Evolutionary conservation across 768 basidiomycete species (phyloP), one percentile per base, ranked within the genome.

Genomic region (Tubosaeta sp.): DNA sequence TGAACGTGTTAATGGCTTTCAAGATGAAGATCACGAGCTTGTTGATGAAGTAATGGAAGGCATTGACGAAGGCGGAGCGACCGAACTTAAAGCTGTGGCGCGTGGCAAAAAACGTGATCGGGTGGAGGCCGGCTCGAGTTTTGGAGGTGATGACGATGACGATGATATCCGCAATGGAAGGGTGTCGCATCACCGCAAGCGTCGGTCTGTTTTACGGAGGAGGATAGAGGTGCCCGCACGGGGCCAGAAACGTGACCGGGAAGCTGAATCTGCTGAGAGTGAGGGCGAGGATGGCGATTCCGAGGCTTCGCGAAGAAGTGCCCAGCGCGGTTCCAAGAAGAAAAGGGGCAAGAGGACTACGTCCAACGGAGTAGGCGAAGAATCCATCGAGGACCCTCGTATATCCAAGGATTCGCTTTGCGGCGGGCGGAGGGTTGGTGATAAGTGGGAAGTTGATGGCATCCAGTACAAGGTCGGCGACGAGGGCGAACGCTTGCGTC

Each of bases 41-140:
- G 59, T 68, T 53, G 64, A 64, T 57, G 63, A 68, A 51, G 64
- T 59, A 27, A 66, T 70, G 54, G 69, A 69, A 44, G 70, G 71
- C 21, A 64, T 75, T 22, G 71, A 74, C 19, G 73, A 69, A 44
- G 78, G 79, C 56, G 71, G 73, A 40, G 56, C 73, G 18, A 60
- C 66, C 21, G 75, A 74, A 45, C 64, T 75, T 44, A 65, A 59
- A 48, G 66, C 69, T 42, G 59, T 68, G 50, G 59, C 65, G 27
- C 58, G 68, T 53, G 86, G 87, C 40, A 86, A 79, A 74, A 91
- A 91, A 70, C 82, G 88, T 54, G 86, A 86, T 66, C 83, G 84
- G 35, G 76, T 78, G 7, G 86, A 87, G 61, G 85, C 85, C 49
- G 87, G 79, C 7, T 86, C 86, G 4, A 80, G 79, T 0, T 83